These are phyloP conservation scores for Turnera subulata DNA, from an alignment of 345 rosid genomes.

Conservation along the genomic window DNA sequence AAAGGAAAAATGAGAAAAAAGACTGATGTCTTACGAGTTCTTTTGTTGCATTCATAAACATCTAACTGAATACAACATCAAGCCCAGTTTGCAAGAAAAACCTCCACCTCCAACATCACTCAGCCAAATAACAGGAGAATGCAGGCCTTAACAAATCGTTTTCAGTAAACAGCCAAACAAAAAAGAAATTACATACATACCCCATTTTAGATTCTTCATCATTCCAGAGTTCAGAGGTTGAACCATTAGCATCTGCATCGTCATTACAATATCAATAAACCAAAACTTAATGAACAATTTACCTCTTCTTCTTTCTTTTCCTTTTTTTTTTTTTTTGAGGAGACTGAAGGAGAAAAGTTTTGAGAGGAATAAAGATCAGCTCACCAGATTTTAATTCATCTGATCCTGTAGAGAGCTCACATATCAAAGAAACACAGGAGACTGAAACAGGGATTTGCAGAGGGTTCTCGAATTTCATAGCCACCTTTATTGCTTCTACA, in stretches of 20 bases:
- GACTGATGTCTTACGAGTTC: too few species aligned
- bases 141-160: too few species aligned
- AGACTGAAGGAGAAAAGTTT: conserved; percentile 1
- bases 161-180: too few species aligned
- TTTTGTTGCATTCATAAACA: too few species aligned
- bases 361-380: conserved; percentile 20
- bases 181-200: conserved; percentile 24
- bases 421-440: conserved; percentile 66
- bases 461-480: conserved; percentile 77
- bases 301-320: too few species aligned
- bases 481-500: conserved; percentile 80
- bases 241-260: conserved; percentile 44
- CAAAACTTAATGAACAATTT: conserved; percentile 2
- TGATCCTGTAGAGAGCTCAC: conserved; percentile 55
- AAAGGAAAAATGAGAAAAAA: too few species aligned
- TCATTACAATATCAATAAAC: conserved; percentile 11
- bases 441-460: conserved; percentile 69
- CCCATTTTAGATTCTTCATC: conserved; percentile 37
- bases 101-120: too few species aligned
- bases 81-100: too few species aligned
- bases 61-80: too few species aligned
- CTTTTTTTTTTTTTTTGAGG: not conserved
- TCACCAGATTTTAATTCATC: conserved; percentile 62
- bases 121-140: too few species aligned
- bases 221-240: conserved; percentile 36